phyloP scores from a whole-genome alignment of 2,329 filamentous ascomycete genomes.

The Periconia digitata region DNA sequence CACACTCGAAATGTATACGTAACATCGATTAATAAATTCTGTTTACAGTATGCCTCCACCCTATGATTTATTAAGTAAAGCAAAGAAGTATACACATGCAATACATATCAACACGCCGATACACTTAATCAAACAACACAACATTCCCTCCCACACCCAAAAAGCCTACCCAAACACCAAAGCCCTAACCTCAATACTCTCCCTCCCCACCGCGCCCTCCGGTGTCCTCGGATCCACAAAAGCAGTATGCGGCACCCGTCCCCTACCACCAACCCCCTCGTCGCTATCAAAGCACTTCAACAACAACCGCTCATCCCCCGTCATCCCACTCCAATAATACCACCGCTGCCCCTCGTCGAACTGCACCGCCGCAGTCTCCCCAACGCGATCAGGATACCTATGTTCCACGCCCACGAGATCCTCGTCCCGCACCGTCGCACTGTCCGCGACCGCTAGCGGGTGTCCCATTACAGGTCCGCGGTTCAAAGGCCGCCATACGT shows the following conservation, averaged over 20 bases:
- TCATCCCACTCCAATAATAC: slow-evolving; percentile 82
- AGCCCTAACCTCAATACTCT: slow-evolving; percentile 88
- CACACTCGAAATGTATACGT: too few species aligned
- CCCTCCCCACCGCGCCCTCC: slow-evolving; percentile 68
- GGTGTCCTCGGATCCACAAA: slow-evolving; percentile 76
- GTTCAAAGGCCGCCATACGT: slow-evolving; percentile 75
- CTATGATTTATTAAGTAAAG: too few species aligned
- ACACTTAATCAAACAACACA: too few species aligned
- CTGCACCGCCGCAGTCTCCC: slow-evolving; percentile 72
- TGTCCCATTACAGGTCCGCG: slow-evolving; percentile 55
- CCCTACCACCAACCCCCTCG: slow-evolving; percentile 42
- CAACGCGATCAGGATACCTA: slow-evolving; percentile 68
- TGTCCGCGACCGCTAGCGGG: slow-evolving; percentile 62
- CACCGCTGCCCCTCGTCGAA: slow-evolving; percentile 67
- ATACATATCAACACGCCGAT: too few species aligned
- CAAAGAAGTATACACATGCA: too few species aligned
- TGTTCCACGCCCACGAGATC: slow-evolving; percentile 75
- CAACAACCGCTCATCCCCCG: slow-evolving; percentile 68
- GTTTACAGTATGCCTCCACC: too few species aligned
- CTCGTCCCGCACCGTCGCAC: slow-evolving; percentile 55
- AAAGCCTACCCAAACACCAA: slow-evolving; percentile 80
- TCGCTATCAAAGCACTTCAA: slow-evolving; percentile 79
- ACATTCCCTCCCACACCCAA: too few species aligned
- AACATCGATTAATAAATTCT: too few species aligned
- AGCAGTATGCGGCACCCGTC: slow-evolving; percentile 52